Base-by-base conservation (phyloP, 768 basidiomycete genomes). In the Aureoboletus auriporus region DNA sequence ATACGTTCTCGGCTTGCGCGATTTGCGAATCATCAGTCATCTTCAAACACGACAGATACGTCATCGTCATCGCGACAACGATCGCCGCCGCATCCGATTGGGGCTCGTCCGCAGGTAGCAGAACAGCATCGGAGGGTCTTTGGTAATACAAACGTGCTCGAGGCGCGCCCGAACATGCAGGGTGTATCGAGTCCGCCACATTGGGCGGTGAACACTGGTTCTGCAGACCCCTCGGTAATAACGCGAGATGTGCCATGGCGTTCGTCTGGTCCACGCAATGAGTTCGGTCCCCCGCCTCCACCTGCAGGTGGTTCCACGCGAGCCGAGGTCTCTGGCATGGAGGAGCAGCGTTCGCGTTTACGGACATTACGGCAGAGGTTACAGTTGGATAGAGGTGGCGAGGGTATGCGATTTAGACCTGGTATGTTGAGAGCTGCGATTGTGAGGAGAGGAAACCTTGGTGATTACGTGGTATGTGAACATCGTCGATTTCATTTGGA, bases 401-500 rank as follows among this genome's bases (percentile, higher is more conserved):
- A 62, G 9, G 60, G 54, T 3, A 40, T 57, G 33, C 52, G 55
- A 13, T 61, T 58, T 47, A 53, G 65, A 26, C 52, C 65, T 38
- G 58, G 48, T 5, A 49, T 63, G 58, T 51, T 63, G 39, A 53
- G 64, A 26, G 53, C 53, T 10, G 52, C 52, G 36, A 54, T 59
- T 0, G 52, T 54, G 38, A 39, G 65, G 40, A 39, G 66, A 26
- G 61, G 61, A 1, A 67, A 63, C 30, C 23, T 63, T 2, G 75
- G 76, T 3, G 77, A 77, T 56, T 78, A 72, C 17, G 63, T 89
- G 65, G 84, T 85, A 52, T 29, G 80, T 70, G 30, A 6, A n/a
- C 28, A 1, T 11, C 31, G 16, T 37, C 5, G 35, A 12, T 46
- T 42, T 46, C 13, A 29, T 12, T 49, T 48, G 49, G 30, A 30